Percentiles rank a stretch among this genome's conserved stretches.
Evolutionary conservation across 352 stramenopile genomes (phyloP).

Genomic region (Phytophthora nicotianae): DNA sequence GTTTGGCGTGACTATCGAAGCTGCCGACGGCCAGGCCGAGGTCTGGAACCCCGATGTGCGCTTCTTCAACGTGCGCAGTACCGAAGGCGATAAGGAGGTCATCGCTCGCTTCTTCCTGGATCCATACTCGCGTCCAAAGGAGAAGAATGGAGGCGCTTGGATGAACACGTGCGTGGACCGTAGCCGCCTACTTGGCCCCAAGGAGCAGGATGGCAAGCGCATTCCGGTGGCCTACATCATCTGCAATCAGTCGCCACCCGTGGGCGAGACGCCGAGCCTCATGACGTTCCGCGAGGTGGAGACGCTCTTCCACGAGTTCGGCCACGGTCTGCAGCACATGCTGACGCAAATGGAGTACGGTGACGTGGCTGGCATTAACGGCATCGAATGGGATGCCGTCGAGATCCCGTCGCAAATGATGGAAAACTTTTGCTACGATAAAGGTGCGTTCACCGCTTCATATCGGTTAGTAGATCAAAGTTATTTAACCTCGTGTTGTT

Average conservation of each 20-base stretch:
- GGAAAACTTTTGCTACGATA: constrained; percentile 99
- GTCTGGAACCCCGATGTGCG: constrained; percentile 96
- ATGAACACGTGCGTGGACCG: constrained; percentile 98
- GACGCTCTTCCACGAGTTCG: constrained; percentile 97
- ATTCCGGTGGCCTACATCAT: constrained; percentile 97
- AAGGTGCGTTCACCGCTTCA: constrained; percentile 57
- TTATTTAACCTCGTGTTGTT: constrained; percentile 7
- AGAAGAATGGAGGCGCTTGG: constrained; percentile 98
- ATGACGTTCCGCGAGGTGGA: constrained; percentile 99
- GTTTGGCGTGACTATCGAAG: constrained; percentile 95
- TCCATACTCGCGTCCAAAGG: constrained; percentile 95
- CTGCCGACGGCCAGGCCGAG: constrained; percentile 64
- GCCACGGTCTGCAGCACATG: constrained; percentile 99
- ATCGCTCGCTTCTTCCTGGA: constrained; percentile 98
- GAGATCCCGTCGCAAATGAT: constrained; percentile 99
- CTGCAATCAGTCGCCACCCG: constrained; percentile 96
- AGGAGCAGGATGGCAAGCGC: constrained; percentile 60
- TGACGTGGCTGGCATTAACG: constrained; percentile 96
- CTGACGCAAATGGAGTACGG: constrained; percentile 95
- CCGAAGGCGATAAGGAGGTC: constrained; percentile 67
- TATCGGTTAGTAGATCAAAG: background rate
- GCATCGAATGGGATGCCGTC: constrained; percentile 98
- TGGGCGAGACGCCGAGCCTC: constrained; percentile 93
- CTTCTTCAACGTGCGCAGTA: constrained; percentile 94
- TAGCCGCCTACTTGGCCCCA: constrained; percentile 79